Evolutionary conservation across 1,284 basidiomycete genomes (phyloP).

Genomic region (Irpex rosettiformis): DNA sequence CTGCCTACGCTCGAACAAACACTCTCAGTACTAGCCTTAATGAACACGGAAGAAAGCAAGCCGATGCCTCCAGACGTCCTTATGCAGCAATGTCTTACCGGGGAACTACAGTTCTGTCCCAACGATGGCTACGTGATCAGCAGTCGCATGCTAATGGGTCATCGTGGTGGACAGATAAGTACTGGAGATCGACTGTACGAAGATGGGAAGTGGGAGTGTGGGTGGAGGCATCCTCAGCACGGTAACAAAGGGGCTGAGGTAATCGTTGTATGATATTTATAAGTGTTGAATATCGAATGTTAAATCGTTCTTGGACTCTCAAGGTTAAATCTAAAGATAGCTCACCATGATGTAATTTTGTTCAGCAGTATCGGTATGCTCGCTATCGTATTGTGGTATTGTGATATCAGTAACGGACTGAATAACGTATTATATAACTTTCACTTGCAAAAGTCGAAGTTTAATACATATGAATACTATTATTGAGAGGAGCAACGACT

Average conservation of each 20-base stretch:
- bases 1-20: slow-evolving; percentile 2
- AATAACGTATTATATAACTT: too few relatives aligned
- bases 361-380: too few relatives aligned
- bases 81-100: slow-evolving; percentile 11
- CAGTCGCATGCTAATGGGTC: slow-evolving; percentile 9
- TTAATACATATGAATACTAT: too few relatives aligned
- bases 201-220: slow-evolving; percentile 11
- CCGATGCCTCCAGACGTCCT: slow-evolving; percentile 10
- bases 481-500: too few relatives aligned
- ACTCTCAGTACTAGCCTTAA: background rate
- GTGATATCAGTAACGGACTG: too few relatives aligned
- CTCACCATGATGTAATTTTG: too few relatives aligned
- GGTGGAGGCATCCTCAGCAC: slow-evolving; percentile 11
- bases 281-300: background rate
- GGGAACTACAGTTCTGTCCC: slow-evolving; percentile 4
- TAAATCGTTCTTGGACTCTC: background rate
- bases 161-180: slow-evolving; percentile 8
- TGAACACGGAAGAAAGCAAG: background rate
- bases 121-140: slow-evolving; percentile 2
- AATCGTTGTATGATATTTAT: background rate
- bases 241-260: slow-evolving; percentile 6
- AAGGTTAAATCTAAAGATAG: too few relatives aligned
- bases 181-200: slow-evolving; percentile 8
- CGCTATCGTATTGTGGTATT: too few relatives aligned
- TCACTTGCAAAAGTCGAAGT: too few relatives aligned